Percentiles rank a stretch among this genome's conserved stretches.
Evolutionary conservation across 257 asterid genomes (phyloP).

Genomic region (Solanum pinnatisectum): DNA sequence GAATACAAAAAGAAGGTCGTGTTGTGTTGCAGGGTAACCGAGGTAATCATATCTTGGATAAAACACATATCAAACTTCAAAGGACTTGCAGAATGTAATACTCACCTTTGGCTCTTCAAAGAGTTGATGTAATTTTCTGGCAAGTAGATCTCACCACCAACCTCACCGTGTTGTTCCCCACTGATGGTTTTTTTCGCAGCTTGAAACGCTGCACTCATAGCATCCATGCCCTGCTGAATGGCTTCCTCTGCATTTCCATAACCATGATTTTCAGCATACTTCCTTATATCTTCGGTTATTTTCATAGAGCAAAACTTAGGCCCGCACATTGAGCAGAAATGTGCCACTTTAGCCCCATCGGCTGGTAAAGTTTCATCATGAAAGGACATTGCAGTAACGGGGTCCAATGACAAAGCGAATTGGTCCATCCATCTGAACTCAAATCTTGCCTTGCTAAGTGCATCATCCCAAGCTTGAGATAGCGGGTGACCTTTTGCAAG

Average conservation of each 20-base stretch:
- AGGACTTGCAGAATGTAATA: not conserved
- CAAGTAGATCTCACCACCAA: slow-evolving; percentile 91
- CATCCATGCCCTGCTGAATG: slow-evolving; percentile 74
- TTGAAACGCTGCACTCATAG: slow-evolving; percentile 82
- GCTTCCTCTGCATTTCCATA: slow-evolving; percentile 93
- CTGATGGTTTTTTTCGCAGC: slow-evolving; percentile 85
- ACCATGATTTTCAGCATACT: slow-evolving; percentile 89
- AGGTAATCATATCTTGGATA: not conserved
- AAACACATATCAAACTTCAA: not conserved
- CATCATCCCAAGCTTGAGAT: slow-evolving; percentile 91
- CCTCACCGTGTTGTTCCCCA: slow-evolving; percentile 95
- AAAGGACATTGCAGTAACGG: slow-evolving; percentile 85
- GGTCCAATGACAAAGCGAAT: slow-evolving; percentile 87
- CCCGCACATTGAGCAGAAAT: slow-evolving; percentile 96
- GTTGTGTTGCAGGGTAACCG: not conserved
- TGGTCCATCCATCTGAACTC: slow-evolving; percentile 99
- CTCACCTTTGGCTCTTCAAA: slow-evolving; percentile 32
- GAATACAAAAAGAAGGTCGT: not conserved
- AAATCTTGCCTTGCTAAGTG: slow-evolving; percentile 90
- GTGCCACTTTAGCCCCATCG: slow-evolving; percentile 97
- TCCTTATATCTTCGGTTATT: slow-evolving; percentile 92
- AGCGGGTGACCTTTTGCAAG: slow-evolving; percentile 80
- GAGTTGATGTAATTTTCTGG: slow-evolving; percentile 57
- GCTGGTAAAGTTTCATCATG: slow-evolving; percentile 93
- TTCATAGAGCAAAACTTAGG: slow-evolving; percentile 97